These are phyloP conservation scores for Urochloa ruziziensis DNA, from an alignment of 176 grass and related monocot species.

Conservation along the genomic window DNA sequence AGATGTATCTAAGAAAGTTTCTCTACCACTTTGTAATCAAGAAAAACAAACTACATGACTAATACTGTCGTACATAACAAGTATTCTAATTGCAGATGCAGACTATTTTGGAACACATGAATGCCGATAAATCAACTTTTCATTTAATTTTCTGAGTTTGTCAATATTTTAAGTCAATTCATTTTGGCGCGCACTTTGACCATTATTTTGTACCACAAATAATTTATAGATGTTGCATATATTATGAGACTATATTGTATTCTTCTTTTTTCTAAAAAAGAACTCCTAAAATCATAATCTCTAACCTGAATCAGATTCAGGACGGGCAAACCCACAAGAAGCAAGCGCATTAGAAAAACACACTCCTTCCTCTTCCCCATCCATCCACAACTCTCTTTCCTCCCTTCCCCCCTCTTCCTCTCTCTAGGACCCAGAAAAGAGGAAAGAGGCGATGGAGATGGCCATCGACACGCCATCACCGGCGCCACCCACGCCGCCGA, in stretches of 20 bases:
- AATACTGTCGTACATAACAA: neutral
- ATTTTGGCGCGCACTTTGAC: neutral
- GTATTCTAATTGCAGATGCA: neutral
- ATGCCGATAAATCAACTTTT: neutral
- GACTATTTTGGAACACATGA: neutral
- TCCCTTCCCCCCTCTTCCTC: neutral
- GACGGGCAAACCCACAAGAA: neutral
- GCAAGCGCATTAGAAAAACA: neutral
- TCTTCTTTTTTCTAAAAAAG: neutral
- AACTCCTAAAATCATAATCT: neutral
- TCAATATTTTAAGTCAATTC: neutral
- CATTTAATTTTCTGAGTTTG: neutral
- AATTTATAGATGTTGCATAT: neutral
- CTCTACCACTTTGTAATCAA: neutral
- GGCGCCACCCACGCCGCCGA: conserved; percentile 8
- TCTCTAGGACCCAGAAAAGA: conserved; percentile 7
- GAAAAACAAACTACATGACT: neutral
- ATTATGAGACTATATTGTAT: too few species aligned
- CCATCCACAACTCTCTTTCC: conserved; percentile 9
- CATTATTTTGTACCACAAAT: neutral
- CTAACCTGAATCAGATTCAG: neutral
- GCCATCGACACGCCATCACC: conserved; percentile 76
- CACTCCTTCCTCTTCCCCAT: neutral
- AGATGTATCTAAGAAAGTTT: neutral
- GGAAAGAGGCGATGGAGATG: conserved; percentile 66